Base-by-base conservation (phyloP, 1,284 basidiomycete species). In the Athelia sp. region DNA sequence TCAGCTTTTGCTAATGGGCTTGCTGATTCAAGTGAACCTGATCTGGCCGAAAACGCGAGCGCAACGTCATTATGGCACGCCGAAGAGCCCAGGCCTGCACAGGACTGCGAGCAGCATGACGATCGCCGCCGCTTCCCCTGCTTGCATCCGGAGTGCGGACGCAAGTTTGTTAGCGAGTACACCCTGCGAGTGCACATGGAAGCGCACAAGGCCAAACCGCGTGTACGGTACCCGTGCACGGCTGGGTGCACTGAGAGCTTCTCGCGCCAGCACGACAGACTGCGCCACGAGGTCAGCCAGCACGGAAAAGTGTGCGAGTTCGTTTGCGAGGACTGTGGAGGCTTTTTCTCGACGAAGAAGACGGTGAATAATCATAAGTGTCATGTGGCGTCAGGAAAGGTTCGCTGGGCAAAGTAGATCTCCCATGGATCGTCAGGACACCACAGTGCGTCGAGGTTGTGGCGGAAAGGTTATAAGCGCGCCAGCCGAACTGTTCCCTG, bases 261-360 rank as follows among this genome's bases (percentile, higher is more conserved):
- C 57, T 75, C 73, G 17, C 60, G 75, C 47, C 73, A 75, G 50
- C 75, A 77, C 50, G 75, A 77, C 52, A 63, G 75, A 35, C 67
- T 77, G n/a, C 67, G 75, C 50, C 75, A 77, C 50, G 75, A 77
- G 57, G 74, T 77, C 10, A 70, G 72, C 9, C 75, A 76, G 57
- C 75, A 77, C 50, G 71, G 71, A 8, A 75, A 75, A 53, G 56
- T 76, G 36, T 76, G 74, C 62, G 74, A 76, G 54, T 75, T 73
- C 54, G 59, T 62, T 2, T 77, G 75, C 52, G 65, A 70, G 13
- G 71, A 72, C 8, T 77, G 75, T 50, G 70, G 72, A 18, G 64
- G 73, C 15, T 76, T 76, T 56, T 77, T 77, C 57, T 75, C 73
- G 9, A 66, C 72, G 9, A 65, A 68, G 55, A 75, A 75, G 58